phyloP scores from a whole-genome alignment of 768 basidiomycete species.

The Mycena rebaudengoi region DNA sequence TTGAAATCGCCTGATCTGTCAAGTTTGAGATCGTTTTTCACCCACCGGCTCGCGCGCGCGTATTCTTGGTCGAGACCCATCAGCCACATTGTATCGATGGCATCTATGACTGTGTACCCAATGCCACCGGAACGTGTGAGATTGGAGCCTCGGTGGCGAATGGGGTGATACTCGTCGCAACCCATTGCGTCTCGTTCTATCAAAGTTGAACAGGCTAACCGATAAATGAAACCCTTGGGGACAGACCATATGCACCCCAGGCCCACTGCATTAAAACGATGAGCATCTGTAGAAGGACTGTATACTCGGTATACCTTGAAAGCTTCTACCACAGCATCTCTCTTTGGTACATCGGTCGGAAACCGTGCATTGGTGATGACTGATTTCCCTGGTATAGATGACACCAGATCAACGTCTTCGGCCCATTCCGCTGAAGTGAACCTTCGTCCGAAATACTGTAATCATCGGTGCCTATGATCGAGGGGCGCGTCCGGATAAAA shows the following conservation, averaged over 20 bases:
- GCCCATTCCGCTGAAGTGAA: too few species aligned
- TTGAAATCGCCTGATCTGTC: constrained; percentile 80
- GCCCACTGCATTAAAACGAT: not conserved
- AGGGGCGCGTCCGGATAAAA: too few species aligned
- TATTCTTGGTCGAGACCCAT: constrained; percentile 88
- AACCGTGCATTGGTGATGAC: too few species aligned
- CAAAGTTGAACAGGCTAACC: constrained; percentile 16
- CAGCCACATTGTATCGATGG: constrained; percentile 86
- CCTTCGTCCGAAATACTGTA: too few species aligned
- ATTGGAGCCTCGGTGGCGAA: constrained; percentile 77
- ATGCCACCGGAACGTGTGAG: constrained; percentile 81
- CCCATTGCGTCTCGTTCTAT: constrained; percentile 91
- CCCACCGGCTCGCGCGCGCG: constrained; percentile 77
- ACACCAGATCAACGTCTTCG: too few species aligned
- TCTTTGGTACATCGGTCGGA: constrained; percentile 65
- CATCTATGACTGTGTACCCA: constrained; percentile 89
- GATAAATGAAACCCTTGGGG: not conserved
- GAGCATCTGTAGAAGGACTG: not conserved
- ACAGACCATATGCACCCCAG: constrained; percentile 10
- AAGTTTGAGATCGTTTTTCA: constrained; percentile 72
- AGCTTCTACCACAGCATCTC: constrained; percentile 76
- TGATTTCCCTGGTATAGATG: too few species aligned
- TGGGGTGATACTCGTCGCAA: constrained; percentile 90
- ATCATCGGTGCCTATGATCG: too few species aligned
- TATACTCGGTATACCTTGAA: constrained; percentile 64